Evolutionary conservation across 257 asterid genomes (phyloP).

Genomic region (Fraxinus excelsior): DNA sequence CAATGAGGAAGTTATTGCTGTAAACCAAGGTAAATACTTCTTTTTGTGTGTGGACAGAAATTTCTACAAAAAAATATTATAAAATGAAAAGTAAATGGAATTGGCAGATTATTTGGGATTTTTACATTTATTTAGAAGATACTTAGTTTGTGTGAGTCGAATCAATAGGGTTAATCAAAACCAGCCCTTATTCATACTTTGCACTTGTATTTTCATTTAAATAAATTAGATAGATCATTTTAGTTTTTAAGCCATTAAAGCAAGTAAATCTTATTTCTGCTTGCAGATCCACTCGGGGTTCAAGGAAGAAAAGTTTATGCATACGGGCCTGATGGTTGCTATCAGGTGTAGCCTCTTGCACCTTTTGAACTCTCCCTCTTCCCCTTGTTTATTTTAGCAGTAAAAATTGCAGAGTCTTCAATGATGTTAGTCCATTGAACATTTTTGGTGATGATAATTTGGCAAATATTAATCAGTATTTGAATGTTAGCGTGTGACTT

Average conservation of each 20-base stretch:
- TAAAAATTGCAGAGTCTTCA: not conserved
- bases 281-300: slow-evolving; percentile 87
- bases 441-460: no score
- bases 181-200: no score
- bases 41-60: not conserved
- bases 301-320: slow-evolving; percentile 83
- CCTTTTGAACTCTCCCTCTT: not conserved
- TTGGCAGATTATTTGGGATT: no score
- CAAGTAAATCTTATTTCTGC: slow-evolving; percentile 19
- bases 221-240: no score
- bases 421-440: no score
- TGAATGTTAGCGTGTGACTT: no score
- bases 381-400: not conserved
- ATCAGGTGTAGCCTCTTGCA: slow-evolving; percentile 49
- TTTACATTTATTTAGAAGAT: no score
- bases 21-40: slow-evolving; percentile 73
- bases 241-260: not conserved
- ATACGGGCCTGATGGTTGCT: slow-evolving; percentile 60
- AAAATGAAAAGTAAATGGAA: not conserved
- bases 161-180: no score
- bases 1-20: slow-evolving; percentile 81
- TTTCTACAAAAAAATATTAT: not conserved
- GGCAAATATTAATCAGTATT: not conserved
- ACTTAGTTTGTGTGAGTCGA: no score
- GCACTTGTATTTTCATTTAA: no score